Evolutionary conservation across 2,329 filamentous ascomycete species (phyloP).

Genomic region (Ceratocystis eucalypticola): DNA sequence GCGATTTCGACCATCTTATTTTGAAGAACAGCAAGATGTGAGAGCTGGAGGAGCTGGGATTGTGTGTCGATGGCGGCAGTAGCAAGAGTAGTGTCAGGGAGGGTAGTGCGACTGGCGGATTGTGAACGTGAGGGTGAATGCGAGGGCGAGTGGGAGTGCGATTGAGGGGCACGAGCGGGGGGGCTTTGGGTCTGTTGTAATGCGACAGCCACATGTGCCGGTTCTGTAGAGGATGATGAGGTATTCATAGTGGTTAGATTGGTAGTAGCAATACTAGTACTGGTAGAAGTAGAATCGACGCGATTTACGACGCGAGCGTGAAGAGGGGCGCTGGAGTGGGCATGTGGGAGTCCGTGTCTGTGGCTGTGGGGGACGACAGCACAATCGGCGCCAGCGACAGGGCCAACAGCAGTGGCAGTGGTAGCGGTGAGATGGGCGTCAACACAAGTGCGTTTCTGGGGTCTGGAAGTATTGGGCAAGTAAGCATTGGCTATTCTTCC

Average conservation of each 20-base stretch:
- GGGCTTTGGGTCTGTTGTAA: neutral
- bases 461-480: neutral
- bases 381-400: neutral
- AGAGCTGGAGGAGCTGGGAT: slow-evolving; percentile 37
- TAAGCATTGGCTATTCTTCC: neutral
- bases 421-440: neutral
- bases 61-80: slow-evolving; percentile 26
- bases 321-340: neutral
- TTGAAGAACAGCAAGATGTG: slow-evolving; percentile 37
- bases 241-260: neutral
- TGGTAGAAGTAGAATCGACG: slow-evolving; percentile 7
- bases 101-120: slow-evolving; percentile 19
- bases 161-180: slow-evolving; percentile 11
- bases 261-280: no score
- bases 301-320: slow-evolving; percentile 3
- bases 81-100: slow-evolving; percentile 20
- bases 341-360: neutral
- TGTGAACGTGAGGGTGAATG: neutral
- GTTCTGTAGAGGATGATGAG: neutral
- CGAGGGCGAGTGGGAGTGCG: neutral
- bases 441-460: neutral
- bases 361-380: neutral
- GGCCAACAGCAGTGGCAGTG: no score
- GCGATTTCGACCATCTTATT: slow-evolving; percentile 30
- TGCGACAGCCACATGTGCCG: slow-evolving; percentile 6